Conservation (phyloP, 1,139 yeast genomes). For the Casaregolazyma lundiana region DNA sequence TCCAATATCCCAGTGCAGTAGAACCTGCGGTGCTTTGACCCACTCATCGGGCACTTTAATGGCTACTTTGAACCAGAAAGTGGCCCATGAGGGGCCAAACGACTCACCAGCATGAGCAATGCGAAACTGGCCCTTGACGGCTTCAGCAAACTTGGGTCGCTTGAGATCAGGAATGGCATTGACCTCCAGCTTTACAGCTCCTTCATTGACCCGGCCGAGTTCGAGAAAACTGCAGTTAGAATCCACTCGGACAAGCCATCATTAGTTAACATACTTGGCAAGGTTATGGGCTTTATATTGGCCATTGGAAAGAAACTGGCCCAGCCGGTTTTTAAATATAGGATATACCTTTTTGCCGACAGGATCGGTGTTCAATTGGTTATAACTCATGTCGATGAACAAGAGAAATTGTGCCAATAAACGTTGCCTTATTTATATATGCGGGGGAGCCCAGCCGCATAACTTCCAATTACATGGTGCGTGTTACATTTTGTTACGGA, state of each 20-base stretch:
- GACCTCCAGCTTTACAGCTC: slow-evolving; percentile 46
- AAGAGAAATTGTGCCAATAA: neutral
- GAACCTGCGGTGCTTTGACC: slow-evolving; percentile 39
- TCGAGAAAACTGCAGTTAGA: slow-evolving; percentile 45
- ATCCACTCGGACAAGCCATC: neutral
- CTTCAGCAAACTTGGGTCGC: slow-evolving; percentile 75
- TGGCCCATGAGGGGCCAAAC: slow-evolving; percentile 96
- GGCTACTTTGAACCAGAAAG: slow-evolving; percentile 83
- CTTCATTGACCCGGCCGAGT: slow-evolving; percentile 44
- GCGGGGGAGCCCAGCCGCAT: neutral
- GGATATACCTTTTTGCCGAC: slow-evolving; percentile 79
- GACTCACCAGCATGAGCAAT: slow-evolving; percentile 62
- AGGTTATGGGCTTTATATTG: slow-evolving; percentile 65
- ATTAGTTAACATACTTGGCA: slow-evolving; percentile 46
- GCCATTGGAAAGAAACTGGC: slow-evolving; percentile 73
- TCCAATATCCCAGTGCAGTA: slow-evolving; percentile 80
- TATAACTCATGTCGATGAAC: slow-evolving; percentile 13
- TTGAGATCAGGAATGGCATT: slow-evolving; percentile 57
- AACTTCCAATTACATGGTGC: no score
- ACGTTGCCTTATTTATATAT: neutral
- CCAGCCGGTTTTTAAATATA: slow-evolving; percentile 69
- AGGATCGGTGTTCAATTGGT: slow-evolving; percentile 39
- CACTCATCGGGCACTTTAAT: slow-evolving; percentile 53
- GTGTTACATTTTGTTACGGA: no score
- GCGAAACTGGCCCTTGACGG: slow-evolving; percentile 55